Conservation (phyloP, 1,284 basidiomycete species). For the Xerocomus cyaneibrunnescens region DNA sequence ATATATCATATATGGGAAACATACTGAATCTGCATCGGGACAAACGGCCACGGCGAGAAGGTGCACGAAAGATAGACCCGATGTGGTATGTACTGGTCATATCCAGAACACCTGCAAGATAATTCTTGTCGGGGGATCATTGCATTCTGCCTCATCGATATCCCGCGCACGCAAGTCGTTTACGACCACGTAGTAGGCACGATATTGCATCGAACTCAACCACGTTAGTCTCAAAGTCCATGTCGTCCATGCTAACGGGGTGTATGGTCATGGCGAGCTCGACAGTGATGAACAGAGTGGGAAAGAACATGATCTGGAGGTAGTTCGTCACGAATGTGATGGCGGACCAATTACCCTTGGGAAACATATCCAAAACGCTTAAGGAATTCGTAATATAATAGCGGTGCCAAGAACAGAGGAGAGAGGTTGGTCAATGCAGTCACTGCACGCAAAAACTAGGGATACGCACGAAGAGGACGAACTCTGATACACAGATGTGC, state of each 20-base stretch:
- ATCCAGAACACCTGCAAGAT: too few species aligned
- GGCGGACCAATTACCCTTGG: constrained; percentile 37
- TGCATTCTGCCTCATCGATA: constrained; percentile 11
- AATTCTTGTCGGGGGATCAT: constrained; percentile 30
- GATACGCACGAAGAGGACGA: constrained; percentile 41
- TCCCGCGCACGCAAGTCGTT: too few species aligned
- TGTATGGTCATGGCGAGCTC: constrained; percentile 42
- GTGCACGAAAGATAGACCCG: too few species aligned
- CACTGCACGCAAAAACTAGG: not conserved
- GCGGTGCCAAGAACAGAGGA: too few species aligned
- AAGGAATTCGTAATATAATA: constrained; percentile 25
- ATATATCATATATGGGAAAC: not conserved
- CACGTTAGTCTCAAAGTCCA: constrained; percentile 58
- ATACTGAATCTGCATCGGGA: too few species aligned
- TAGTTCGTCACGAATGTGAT: constrained; percentile 50
- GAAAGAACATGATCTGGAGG: constrained; percentile 59
- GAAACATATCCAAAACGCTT: constrained; percentile 46
- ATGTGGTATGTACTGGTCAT: too few species aligned
- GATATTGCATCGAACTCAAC: constrained; percentile 52
- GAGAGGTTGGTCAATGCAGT: too few species aligned
- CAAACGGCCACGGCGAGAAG: too few species aligned
- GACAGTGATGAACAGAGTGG: constrained; percentile 52
- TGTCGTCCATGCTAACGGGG: constrained; percentile 42
- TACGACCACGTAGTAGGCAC: constrained; percentile 21
- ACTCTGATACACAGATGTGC: constrained; percentile 34